Evolutionary conservation across 2,329 filamentous ascomycete genomes (phyloP), one percentile per base, ranked within the genome.

Genomic region (Fusarium liriodendri): DNA sequence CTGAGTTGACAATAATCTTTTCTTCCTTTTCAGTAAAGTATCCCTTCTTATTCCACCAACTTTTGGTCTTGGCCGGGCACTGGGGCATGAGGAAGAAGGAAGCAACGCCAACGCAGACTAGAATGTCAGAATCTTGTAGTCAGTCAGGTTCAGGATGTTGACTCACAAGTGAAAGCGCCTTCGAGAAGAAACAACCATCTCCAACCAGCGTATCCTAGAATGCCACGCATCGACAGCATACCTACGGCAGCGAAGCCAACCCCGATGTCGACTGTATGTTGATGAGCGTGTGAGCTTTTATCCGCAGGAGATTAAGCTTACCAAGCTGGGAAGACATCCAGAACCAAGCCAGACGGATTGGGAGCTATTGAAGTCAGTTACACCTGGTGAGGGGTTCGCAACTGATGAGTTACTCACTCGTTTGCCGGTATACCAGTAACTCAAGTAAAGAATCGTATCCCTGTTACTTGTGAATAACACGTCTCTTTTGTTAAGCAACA

Each of bases 391-490:
- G 14, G 9, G n/a, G 22, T n/a, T 9, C 16, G 8, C 1, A 20
- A 6, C 2, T 5, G 22, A 29, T 9, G n/a, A 13, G 10, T 10
- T 2, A 62, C 79, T 70, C 40, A 82, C 80, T 88, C 67, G 85
- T 73, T 50, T 87, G 3, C 89, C 88, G 13, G 89, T 93, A 80
- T 93, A 94, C 82, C 91, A 94, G 79, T 94, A 94, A 20, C 87
- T 90, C 1, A 93, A 58, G 14, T 69, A 69, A 2, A 69, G 67
- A 25, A 69, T 69, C 6, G 67, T 69, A 7, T 69, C 67, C 2
- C 67, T 69, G 16, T 29, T 6, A 8, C 40, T 5, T 45, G 40
- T 45, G 8, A 45, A 8, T 14, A 22, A 22, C 7, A 22, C 20
- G 2, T 8, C 6, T 45, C 13, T 8, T 25, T 45, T 20, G 9